A percentile compares a stretch with the other conserved stretches of the same genome.
Conservation (phyloP, 441 rosid species). For the Isatis lusitanica region DNA sequence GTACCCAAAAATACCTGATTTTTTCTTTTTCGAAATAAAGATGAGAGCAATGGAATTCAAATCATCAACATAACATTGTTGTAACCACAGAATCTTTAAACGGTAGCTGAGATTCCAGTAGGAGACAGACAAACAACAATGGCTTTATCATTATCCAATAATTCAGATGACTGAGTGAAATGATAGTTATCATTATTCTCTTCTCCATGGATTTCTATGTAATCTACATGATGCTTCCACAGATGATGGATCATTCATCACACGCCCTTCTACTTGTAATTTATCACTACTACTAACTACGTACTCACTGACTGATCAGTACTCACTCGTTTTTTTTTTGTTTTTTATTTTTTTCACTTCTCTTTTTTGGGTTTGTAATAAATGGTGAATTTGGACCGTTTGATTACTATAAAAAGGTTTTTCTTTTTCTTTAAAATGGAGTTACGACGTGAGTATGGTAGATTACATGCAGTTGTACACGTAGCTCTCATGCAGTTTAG, state of each 20-base stretch:
- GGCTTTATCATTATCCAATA: slow-evolving; percentile 1
- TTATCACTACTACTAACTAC: no score
- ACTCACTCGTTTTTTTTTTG: no score
- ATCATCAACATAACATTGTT: slow-evolving; percentile 13
- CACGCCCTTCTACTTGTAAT: slow-evolving; percentile 5
- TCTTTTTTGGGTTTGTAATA: slow-evolving; percentile 22
- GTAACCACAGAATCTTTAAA: slow-evolving; percentile 6
- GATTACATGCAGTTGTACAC: slow-evolving; percentile 11
- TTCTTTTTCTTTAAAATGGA: neutral
- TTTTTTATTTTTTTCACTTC: neutral
- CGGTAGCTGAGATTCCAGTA: slow-evolving; percentile 4
- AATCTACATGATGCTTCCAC: slow-evolving; percentile 15
- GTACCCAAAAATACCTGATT: no score
- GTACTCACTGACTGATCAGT: no score
- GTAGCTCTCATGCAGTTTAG: slow-evolving; percentile 34
- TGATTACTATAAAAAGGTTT: slow-evolving; percentile 1
- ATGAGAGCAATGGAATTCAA: neutral
- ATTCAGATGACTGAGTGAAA: slow-evolving; percentile 15
- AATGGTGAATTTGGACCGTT: slow-evolving; percentile 26
- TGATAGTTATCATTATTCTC: slow-evolving; percentile 24
- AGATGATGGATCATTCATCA: slow-evolving; percentile 12
- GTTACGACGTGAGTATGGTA: slow-evolving; percentile 16
- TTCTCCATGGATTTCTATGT: slow-evolving; percentile 15
- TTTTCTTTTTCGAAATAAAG: neutral
- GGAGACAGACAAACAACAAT: slow-evolving; percentile 17